Evolutionary conservation across 192 early-diverging fungal species (phyloP).

Genomic region (Coemansia sp.): DNA sequence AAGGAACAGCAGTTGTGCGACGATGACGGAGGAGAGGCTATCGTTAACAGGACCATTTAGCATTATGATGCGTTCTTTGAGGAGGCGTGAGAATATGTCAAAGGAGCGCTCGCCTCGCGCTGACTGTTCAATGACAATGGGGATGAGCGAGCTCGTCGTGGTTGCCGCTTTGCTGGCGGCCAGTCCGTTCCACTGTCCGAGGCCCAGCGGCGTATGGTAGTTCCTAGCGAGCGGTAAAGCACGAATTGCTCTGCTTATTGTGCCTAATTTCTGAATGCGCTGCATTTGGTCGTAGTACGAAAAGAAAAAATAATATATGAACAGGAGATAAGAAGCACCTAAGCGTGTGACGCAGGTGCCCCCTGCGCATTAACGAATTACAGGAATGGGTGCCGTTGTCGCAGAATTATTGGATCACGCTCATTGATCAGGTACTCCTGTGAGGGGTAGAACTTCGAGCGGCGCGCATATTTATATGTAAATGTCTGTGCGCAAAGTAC

Average conservation of each 20-base stretch:
- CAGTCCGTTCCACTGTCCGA: slow-evolving; percentile 28
- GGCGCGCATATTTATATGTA: too few relatives aligned
- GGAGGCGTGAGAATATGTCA: slow-evolving; percentile 95
- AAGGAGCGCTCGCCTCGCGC: slow-evolving; percentile 91
- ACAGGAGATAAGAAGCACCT: neutral
- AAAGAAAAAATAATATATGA: neutral
- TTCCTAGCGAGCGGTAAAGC: neutral
- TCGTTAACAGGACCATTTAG: slow-evolving; percentile 93
- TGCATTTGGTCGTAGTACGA: neutral
- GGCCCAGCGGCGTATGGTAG: slow-evolving; percentile 30
- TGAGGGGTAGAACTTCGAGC: too few relatives aligned
- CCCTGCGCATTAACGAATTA: neutral
- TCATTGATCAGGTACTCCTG: too few relatives aligned
- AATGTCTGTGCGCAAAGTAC: too few relatives aligned
- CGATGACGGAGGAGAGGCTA: slow-evolving; percentile 77
- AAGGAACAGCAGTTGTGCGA: slow-evolving; percentile 92
- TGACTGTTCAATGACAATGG: slow-evolving; percentile 59
- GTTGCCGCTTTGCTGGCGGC: slow-evolving; percentile 14
- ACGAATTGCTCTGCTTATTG: neutral
- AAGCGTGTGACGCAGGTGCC: neutral
- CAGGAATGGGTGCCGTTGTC: neutral
- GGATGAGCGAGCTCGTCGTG: slow-evolving; percentile 36
- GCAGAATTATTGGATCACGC: neutral
- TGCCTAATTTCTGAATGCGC: neutral
- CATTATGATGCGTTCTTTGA: slow-evolving; percentile 96